phyloP scores from a whole-genome alignment of 2,329 filamentous ascomycete genomes.

The Aureobasidium uvarum region DNA sequence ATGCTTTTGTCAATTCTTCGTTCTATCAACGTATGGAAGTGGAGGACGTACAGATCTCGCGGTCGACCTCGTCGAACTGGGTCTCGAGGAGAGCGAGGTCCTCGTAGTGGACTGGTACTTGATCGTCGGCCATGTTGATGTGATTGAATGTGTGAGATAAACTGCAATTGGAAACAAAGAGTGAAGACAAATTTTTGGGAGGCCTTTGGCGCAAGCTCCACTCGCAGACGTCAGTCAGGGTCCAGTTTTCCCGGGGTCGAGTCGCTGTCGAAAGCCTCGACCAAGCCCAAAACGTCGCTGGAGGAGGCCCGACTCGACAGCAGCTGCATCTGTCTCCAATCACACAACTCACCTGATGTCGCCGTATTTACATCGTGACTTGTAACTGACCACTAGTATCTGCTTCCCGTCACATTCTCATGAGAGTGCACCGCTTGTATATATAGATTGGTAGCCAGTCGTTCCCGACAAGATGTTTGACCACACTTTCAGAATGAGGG shows the following conservation, averaged over 20 bases:
- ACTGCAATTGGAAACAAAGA: neutral
- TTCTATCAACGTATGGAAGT: neutral
- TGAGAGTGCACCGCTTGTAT: neutral
- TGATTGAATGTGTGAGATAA: neutral
- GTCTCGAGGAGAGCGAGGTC: slow-evolving; percentile 76
- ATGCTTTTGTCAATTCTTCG: slow-evolving; percentile 27
- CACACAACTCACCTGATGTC: slow-evolving; percentile 25
- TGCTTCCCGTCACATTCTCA: neutral
- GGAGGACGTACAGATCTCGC: slow-evolving; percentile 69
- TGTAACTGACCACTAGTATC: neutral
- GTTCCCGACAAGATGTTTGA: neutral
- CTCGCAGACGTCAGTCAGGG: slow-evolving; percentile 5
- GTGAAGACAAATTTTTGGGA: slow-evolving; percentile 7
- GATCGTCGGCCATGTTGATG: slow-evolving; percentile 22
- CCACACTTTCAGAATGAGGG: slow-evolving; percentile 16
- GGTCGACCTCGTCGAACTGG: slow-evolving; percentile 79
- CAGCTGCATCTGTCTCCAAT: neutral
- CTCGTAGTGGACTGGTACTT: slow-evolving; percentile 60
- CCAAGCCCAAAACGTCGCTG: slow-evolving; percentile 8
- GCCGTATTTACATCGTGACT: slow-evolving; percentile 10
- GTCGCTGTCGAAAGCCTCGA: neutral
- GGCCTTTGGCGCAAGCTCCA: slow-evolving; percentile 15
- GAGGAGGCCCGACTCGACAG: slow-evolving; percentile 17
- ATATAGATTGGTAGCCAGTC: neutral
- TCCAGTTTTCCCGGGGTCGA: slow-evolving; percentile 9